Conservation (phyloP, 2,329 filamentous ascomycete genomes). For the Fonsecaea nubica region DNA sequence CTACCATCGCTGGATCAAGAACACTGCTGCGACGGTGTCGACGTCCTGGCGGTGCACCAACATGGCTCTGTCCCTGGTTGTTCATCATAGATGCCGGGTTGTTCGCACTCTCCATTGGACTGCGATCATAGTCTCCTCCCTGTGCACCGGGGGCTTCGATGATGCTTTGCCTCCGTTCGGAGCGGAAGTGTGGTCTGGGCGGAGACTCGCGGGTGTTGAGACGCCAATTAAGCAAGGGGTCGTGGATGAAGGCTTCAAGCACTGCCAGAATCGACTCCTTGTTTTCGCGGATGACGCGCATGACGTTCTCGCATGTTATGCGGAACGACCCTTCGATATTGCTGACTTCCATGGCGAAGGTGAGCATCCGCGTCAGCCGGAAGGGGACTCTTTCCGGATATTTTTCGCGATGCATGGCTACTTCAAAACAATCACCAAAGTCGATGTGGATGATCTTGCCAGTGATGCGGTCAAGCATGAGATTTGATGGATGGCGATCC, state of each 20-base stretch:
- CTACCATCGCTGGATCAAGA: constrained; percentile 58
- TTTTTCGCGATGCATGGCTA: constrained; percentile 99
- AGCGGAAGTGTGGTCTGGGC: constrained; percentile 64
- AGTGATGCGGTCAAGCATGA: constrained; percentile 95
- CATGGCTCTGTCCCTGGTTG: constrained; percentile 52
- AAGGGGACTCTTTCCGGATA: constrained; percentile 98
- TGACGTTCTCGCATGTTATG: constrained; percentile 97
- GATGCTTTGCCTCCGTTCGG: constrained; percentile 66
- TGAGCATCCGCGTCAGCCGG: constrained; percentile 97
- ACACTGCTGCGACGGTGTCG: constrained; percentile 72
- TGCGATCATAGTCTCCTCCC: constrained; percentile 40
- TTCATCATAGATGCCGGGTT: constrained; percentile 57
- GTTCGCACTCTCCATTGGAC: constrained; percentile 45
- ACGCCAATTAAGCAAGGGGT: constrained; percentile 97
- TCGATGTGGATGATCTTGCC: constrained; percentile 99
- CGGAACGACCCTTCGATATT: constrained; percentile 99
- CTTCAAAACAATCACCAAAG: constrained; percentile 99
- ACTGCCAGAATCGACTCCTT: constrained; percentile 99
- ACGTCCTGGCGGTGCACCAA: constrained; percentile 40
- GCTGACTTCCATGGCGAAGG: constrained; percentile 99
- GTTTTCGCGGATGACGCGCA: constrained; percentile 94
- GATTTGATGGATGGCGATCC: constrained; percentile 94
- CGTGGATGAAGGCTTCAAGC: constrained; percentile 97
- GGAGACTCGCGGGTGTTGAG: constrained; percentile 70
- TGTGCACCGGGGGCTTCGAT: constrained; percentile 51